Evolutionary conservation across 306 rosid genomes (phyloP), one percentile per base, ranked within the genome.

Genomic region (Lathyrus oleraceus): DNA sequence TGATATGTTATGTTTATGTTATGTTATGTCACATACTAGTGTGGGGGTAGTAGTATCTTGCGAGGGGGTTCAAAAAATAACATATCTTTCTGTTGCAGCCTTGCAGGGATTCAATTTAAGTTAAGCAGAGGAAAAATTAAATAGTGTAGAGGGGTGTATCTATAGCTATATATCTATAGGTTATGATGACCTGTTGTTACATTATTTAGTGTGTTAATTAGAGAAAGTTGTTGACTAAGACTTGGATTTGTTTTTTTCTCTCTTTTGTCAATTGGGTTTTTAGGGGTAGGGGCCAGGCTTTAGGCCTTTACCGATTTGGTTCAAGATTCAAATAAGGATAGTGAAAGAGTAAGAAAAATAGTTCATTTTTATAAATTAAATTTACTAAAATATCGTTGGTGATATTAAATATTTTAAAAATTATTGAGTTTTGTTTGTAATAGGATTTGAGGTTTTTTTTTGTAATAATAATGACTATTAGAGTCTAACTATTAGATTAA

Each of bases 1-100:
- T n/a, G n/a, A n/a, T n/a, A n/a, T n/a, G n/a, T n/a, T n/a, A n/a
- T n/a, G n/a, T n/a, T n/a, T n/a, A n/a, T 58, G 76, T 72, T 61
- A 47, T 58, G 73, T 60, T 39, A 69, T 74, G 72, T 70, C 78
- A 71, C 74, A 57, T 25, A 56, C 52, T 44, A 58, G 49, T 8
- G 61, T 25, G 38, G 35, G 61, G 61, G 36, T 27, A 15, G 2
- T 21, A 8, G 17, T 45, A 45, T 45, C 51, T 19, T 10, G 6
- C 2, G 4, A 52, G 19, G 17, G 61, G 38, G 38, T 25, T 57
- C 10, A 25, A 57, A 57, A 14, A 57, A 57, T 57, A 65, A 71
- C 74, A 71, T 72, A 75, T 82, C 81, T 83, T 83, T 83, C 75
- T 47, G 81, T 61, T 68, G 76, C 84, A 80, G 77, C 62, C 43